Evolutionary conservation across 306 rosid species (phyloP).

Genomic region (Inga leiocalycina): DNA sequence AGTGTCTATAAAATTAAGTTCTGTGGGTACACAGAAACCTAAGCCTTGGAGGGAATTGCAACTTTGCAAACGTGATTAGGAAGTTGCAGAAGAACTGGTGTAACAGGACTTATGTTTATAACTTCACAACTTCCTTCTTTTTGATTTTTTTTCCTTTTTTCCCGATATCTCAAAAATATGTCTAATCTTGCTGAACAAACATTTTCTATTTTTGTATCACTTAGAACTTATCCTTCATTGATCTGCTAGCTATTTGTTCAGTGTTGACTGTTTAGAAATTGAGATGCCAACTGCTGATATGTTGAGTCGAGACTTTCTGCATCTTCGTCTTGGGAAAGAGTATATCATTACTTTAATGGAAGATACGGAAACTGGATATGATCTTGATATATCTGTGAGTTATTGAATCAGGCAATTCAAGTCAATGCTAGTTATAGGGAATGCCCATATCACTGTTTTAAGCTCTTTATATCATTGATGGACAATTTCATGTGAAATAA

Average conservation of each 20-base stretch:
- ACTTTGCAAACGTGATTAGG: background rate
- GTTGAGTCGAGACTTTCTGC: background rate
- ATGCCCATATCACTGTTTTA: background rate
- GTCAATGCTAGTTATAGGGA: background rate
- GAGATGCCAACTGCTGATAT: background rate
- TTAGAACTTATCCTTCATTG: background rate
- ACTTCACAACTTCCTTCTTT: constrained; percentile 9
- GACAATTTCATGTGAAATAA: background rate
- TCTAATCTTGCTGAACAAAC: background rate
- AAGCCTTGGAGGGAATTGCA: background rate
- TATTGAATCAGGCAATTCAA: background rate
- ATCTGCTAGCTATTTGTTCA: background rate
- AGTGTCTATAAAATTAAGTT: background rate
- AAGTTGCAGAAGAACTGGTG: background rate
- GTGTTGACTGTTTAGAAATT: background rate
- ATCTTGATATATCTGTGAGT: background rate
- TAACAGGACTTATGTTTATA: background rate
- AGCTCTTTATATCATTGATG: background rate
- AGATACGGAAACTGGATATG: constrained; percentile 8
- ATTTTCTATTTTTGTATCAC: background rate
- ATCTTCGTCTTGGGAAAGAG: background rate
- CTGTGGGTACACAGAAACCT: background rate
- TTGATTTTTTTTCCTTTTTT: background rate
- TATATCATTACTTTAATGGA: background rate
- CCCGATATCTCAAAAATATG: background rate